A percentile compares a stretch with the other conserved stretches of the same genome.
Evolutionary conservation across 2,329 filamentous ascomycete genomes (phyloP).

Genomic region (Diaporthe sp.): DNA sequence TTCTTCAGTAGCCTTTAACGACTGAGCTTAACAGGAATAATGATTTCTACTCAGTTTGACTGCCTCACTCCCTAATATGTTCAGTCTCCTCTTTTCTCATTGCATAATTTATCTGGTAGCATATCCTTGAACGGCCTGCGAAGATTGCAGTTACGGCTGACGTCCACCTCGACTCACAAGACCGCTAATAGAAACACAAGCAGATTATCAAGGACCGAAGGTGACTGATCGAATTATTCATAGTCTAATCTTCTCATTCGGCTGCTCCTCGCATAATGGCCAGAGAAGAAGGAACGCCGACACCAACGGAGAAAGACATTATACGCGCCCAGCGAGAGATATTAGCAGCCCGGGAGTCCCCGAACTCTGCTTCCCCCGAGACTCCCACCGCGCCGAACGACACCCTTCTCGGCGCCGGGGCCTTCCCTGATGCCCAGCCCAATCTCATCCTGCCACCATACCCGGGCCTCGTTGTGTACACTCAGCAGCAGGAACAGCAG

Average conservation of each 20-base stretch:
- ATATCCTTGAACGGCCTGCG: not conserved
- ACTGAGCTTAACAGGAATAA: not conserved
- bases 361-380: constrained; percentile 16
- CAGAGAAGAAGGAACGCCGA: constrained; percentile 35
- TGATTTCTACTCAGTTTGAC: not conserved
- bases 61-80: not conserved
- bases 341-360: constrained; percentile 16
- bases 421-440: constrained; percentile 7
- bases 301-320: constrained; percentile 37
- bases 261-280: constrained; percentile 5
- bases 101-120: not conserved
- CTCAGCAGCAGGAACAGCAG: constrained; percentile 31
- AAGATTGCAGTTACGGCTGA: not conserved
- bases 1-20: not conserved
- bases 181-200: not conserved
- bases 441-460: constrained; percentile 51
- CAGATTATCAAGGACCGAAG: not conserved
- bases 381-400: constrained; percentile 23
- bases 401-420: not conserved
- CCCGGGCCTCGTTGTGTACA: constrained; percentile 46
- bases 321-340: constrained; percentile 29
- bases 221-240: not conserved
- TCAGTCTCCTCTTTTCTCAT: not conserved
- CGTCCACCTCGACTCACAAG: not conserved
- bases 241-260: not conserved